Base-by-base conservation (phyloP, 1,139 yeast species). In the Pneumocystis murina region DNA sequence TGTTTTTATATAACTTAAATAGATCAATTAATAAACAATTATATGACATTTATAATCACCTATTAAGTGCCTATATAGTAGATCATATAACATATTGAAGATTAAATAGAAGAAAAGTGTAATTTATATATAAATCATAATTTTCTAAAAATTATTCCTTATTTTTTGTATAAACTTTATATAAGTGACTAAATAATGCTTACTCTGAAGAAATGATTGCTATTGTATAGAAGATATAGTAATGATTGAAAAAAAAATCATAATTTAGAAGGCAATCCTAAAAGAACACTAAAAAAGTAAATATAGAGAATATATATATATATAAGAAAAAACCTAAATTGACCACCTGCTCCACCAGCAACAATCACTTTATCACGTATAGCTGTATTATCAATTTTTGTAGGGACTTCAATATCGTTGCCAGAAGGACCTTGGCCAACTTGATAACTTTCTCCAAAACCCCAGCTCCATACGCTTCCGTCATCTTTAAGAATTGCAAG, bases 371-470 rank as follows among this genome's bases (percentile, higher is more conserved):
- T 85, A 65, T 81, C 82, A 69, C 84, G 87, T 0, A 97, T 89
- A 0, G 99, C 98, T 7, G 97, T 92, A 74, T 92, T 92, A 68
- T 84, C 84, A 70, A 92, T 88, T 72, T 92, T 81, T 0, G 95
- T 86, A 60, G 97, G 97, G 28, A 76, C 77, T 66, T 86, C 96
- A 61, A 90, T 85, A 73, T 91, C 97, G 61, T 87, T 97, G 60
- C 88, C 96, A 41, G 86, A 80, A 8, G 91, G 92, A 10, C 98
- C 98, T 66, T 90, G 84, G 3, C 99, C 99, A 41, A 92, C 85
- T 30, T 95, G 98, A 73, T 88, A 92, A 0, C 96, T 90, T 69
- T 91, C 97, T 61, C 94, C 97, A 73, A 91, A 92, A 0, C 99
- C 99, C 99, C 99, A 92, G 0, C 97, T 82, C 77, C 85, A 92